Evolutionary conservation across 257 asterid species (phyloP).

Genomic region (Fraxinus anomala): DNA sequence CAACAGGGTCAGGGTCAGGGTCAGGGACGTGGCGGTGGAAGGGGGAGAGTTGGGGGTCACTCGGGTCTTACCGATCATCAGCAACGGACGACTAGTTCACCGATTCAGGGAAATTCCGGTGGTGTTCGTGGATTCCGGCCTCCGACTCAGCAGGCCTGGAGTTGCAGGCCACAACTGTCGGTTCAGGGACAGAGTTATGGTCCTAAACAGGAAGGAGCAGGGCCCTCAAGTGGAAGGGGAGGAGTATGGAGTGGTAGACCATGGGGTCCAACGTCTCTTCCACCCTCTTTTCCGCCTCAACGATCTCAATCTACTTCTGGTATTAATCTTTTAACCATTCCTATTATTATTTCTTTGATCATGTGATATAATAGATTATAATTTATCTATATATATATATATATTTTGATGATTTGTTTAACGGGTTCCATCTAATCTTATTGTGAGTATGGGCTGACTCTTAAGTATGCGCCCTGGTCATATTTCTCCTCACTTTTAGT

Average conservation of each 20-base stretch:
- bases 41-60: neutral
- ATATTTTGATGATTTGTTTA: neutral
- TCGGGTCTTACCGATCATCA: neutral
- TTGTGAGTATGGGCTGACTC: too few species aligned
- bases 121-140: too few species aligned
- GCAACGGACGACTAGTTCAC: neutral
- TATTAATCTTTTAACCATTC: slow-evolving; percentile 3
- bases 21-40: neutral
- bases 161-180: slow-evolving; percentile 13
- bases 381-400: too few species aligned
- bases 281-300: slow-evolving; percentile 31
- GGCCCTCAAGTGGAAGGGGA: slow-evolving; percentile 22
- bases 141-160: too few species aligned
- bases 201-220: slow-evolving; percentile 22
- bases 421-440: too few species aligned
- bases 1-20: neutral
- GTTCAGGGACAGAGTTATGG: neutral
- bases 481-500: too few species aligned
- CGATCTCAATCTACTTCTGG: slow-evolving; percentile 29
- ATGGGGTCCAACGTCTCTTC: slow-evolving; percentile 26
- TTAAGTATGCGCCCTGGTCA: too few species aligned
- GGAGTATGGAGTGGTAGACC: slow-evolving; percentile 31
- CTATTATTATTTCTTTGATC: neutral
- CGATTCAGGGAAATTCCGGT: neutral
- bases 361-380: neutral